A percentile compares a stretch with the other conserved stretches of the same genome.
Conservation (phyloP, 169 alveolate species). For the Plasmodium sp. region DNA sequence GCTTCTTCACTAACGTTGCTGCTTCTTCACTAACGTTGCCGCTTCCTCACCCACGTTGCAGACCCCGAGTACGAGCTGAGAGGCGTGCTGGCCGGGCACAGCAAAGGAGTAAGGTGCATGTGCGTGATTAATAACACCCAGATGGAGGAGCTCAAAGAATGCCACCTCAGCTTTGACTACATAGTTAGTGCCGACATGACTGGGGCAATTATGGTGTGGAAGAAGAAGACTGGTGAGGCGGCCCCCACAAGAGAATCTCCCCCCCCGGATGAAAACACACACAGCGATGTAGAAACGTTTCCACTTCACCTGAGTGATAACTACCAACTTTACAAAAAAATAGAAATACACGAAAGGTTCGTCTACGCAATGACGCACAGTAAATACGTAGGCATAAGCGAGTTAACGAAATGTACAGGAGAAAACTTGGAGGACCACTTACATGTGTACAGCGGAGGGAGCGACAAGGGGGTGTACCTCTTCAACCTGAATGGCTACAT, state of each 20-base stretch:
- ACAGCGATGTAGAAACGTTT: neutral
- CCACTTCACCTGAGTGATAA: conserved; percentile 8
- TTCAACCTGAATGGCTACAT: conserved; percentile 36
- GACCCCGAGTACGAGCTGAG: conserved; percentile 36
- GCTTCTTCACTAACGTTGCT: neutral
- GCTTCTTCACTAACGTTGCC: neutral
- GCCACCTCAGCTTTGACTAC: conserved; percentile 8
- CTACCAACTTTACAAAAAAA: conserved; percentile 23
- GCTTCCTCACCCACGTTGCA: neutral
- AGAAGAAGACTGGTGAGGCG: neutral
- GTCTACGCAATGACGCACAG: conserved; percentile 36
- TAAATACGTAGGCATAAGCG: conserved; percentile 45
- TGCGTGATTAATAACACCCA: conserved; percentile 1
- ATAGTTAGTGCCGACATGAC: conserved; percentile 45
- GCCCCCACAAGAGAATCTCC: neutral
- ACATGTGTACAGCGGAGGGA: conserved; percentile 65
- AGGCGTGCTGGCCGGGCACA: conserved; percentile 32
- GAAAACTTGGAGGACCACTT: conserved; percentile 12
- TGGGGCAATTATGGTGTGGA: conserved; percentile 57
- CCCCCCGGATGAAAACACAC: neutral
- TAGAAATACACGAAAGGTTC: conserved; percentile 61
- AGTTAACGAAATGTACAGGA: conserved; percentile 3
- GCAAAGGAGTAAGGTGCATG: conserved; percentile 54
- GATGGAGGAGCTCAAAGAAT: conserved; percentile 11
- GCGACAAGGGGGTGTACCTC: conserved; percentile 20